Evolutionary conservation across 441 rosid genomes (phyloP), one percentile per base, ranked within the genome.

Genomic region (Erysimum pusillum): DNA sequence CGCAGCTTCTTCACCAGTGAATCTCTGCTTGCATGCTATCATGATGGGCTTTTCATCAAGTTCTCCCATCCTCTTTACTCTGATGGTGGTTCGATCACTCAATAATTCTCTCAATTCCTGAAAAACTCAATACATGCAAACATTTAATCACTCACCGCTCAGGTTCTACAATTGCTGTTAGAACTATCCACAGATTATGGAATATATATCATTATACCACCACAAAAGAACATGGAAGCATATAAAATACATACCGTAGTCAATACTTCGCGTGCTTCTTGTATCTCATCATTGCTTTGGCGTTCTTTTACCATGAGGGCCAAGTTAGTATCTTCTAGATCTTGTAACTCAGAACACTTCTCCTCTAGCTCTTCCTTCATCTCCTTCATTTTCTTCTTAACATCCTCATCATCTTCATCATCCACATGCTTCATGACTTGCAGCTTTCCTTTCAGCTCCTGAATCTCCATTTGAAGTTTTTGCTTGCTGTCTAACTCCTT

Each of bases 381-480:
- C 63, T 90, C 88, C 79, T 90, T 75, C 88, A 95, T 88, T 82
- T 83, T 82, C 69, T 83, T 73, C 76, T 90, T 84, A 9, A 90
- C 84, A 3, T 86, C 94, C 57, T 80, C 88, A 78, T 95, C 97
- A 82, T 93, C 91, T 57, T 84, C 84, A 79, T 89, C 89, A 44
- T 85, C 98, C 69, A 87, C 85, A 76, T 88, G 97, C 84, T 88
- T 83, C 91, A 90, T 85, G 80, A 95, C 97, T 79, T 84, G 83
- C 42, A 93, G 46, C 74, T 91, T 91, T 15, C 99, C 97, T 84
- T 86, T 91, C 63, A 93, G 73, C 67, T 93, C 98, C 81, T 87
- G 86, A 71, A 95, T 95, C 71, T 90, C 97, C 95, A 93, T 90
- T 77, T 95, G 90, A 78, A 95, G 72, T 86, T 90, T 91, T 81